phyloP scores from a whole-genome alignment of 2,329 filamentous ascomycete species.

The Colletotrichum endophyticum region DNA sequence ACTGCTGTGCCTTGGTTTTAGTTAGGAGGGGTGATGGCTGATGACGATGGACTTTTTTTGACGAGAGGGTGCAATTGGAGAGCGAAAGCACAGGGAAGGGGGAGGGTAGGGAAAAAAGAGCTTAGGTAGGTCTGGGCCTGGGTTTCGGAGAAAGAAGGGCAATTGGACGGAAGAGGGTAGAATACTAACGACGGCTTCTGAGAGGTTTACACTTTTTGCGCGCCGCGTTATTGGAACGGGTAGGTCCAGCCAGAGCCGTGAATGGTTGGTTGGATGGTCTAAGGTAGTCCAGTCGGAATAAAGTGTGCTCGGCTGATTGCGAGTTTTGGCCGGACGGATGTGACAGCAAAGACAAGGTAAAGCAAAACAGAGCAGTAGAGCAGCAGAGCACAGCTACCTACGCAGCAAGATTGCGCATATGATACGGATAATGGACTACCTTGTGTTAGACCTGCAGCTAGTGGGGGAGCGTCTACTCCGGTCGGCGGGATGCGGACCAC shows the following conservation, averaged over 20 bases:
- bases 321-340: not conserved
- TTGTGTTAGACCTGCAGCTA: slow-evolving; percentile 12
- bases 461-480: slow-evolving; percentile 9
- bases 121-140: not conserved
- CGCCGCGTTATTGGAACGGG: not conserved
- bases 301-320: slow-evolving; percentile 12
- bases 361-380: not conserved
- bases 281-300: not conserved
- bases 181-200: not conserved
- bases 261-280: not conserved
- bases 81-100: not conserved
- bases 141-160: not conserved
- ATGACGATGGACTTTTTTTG: slow-evolving; percentile 15
- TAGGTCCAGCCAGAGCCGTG: not conserved
- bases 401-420: slow-evolving; percentile 3
- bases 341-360: not conserved
- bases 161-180: not conserved
- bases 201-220: not conserved
- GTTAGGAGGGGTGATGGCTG: slow-evolving; percentile 11
- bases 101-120: not conserved
- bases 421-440: not conserved
- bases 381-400: not conserved
- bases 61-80: not conserved
- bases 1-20: slow-evolving; percentile 14
- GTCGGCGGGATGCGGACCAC: slow-evolving; percentile 10